Evolutionary conservation across 225 moss, liverwort and hornwort species (phyloP), one percentile per base, ranked within the genome.

Genomic region (Straminergon stramineum): DNA sequence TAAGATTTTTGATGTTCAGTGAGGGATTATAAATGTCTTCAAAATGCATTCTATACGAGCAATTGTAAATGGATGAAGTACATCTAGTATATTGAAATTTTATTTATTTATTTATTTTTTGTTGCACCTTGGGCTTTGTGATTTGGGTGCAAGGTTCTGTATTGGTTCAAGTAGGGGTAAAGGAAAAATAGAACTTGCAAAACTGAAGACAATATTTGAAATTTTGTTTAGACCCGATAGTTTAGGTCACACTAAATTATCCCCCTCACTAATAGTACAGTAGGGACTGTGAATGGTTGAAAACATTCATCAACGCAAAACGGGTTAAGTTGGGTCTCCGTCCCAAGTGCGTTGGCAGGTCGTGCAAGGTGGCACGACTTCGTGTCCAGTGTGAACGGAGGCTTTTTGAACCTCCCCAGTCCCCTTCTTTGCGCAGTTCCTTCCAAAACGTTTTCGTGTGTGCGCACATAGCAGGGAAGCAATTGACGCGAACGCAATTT

Each of bases 41-140:
- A 30, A 11, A 30, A 18, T 31, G 1, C 4, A 30, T 30, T 48
- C 17, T 17, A 1, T 28, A 9, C 15, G 28, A 74, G 17, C 30
- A 45, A 45, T 30, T 45, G 45, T 45, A 48, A 74, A 48, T 11
- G 0, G 15, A 75, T 48, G 11, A 75, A 45, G 6, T 74, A 17
- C 48, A 75, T 17, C 1, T 30, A 30, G 1, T 10, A 45, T 11
- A 74, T 45, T 30, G 17, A 45, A 45, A 75, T 18, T 45, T 48
- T 30, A 18, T 30, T 30, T 48, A n/a, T n/a, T 75, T 2, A 0
- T 31, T 4, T 31, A 18, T 19, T 48, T 7, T 75, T 31, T n/a
- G n/a, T n/a, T n/a, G n/a, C 0, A 11, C 1, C 34, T 53, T 52
- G 8, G 34, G 0, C 3, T 55, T 22, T 2, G 3, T 77, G 22